phyloP scores from a whole-genome alignment of 106 monocot species.

The Allium fistulosum region DNA sequence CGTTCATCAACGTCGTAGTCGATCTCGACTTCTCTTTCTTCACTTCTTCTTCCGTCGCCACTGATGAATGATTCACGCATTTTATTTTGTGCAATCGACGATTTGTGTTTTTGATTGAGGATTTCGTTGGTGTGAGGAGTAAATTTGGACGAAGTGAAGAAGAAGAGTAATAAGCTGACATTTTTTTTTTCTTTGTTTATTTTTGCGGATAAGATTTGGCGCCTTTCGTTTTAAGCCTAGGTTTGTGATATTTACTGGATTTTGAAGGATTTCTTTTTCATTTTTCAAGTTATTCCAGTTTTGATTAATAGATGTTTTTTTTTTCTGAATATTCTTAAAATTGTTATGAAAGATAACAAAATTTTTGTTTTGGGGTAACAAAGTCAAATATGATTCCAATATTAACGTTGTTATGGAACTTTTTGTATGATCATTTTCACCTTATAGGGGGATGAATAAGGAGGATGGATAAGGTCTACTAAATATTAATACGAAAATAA shows the following conservation, averaged over 20 bases:
- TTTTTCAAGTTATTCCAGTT: neutral
- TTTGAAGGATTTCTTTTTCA: neutral
- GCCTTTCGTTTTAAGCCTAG: neutral
- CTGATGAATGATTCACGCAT: constrained; percentile 17
- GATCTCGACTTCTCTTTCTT: constrained; percentile 12
- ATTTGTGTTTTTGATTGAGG: neutral
- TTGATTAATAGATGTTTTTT: neutral
- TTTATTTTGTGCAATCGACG: constrained; percentile 8
- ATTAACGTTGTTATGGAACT: too few species aligned
- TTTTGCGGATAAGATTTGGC: constrained; percentile 3
- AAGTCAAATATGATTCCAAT: too few species aligned
- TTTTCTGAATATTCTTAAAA: too few species aligned
- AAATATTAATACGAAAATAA: too few species aligned
- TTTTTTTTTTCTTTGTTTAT: neutral
- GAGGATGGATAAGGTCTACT: too few species aligned
- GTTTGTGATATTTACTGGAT: neutral
- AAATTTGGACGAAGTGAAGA: neutral
- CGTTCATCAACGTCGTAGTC: constrained; percentile 33
- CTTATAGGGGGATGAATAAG: too few species aligned
- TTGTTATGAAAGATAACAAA: too few species aligned
- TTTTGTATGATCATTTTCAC: too few species aligned
- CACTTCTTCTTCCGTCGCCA: constrained; percentile 21
- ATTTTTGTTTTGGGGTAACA: too few species aligned
- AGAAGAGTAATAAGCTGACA: constrained; percentile 1
- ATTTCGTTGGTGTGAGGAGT: neutral